Evolutionary conservation across 768 basidiomycete species (phyloP).

Genomic region (Cyathus striatus): DNA sequence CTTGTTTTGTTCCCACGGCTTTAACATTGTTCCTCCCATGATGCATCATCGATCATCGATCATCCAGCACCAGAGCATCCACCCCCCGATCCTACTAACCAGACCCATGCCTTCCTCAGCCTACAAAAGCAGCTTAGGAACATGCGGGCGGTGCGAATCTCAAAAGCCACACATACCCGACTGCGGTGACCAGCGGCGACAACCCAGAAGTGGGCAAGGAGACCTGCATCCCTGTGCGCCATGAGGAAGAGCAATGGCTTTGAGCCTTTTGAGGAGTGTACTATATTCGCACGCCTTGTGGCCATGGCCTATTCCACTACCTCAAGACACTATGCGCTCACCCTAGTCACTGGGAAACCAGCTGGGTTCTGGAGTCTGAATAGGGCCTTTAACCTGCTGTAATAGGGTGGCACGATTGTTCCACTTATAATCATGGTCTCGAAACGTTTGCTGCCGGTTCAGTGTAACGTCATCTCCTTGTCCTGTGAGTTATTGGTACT

Average conservation of each 20-base stretch:
- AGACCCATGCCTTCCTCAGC: conserved; percentile 40
- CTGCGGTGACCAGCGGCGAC: conserved; percentile 70
- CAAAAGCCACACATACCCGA: conserved; percentile 73
- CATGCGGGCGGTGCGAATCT: conserved; percentile 41
- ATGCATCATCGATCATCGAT: too few species aligned
- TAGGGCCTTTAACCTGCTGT: too few species aligned
- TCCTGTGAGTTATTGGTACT: too few species aligned
- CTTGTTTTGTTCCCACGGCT: conserved; percentile 16
- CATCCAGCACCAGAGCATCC: neutral
- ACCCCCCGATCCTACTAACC: conserved; percentile 2
- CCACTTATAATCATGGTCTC: too few species aligned
- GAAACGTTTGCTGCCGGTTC: too few species aligned
- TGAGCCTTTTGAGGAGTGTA: conserved; percentile 73
- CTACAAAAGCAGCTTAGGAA: conserved; percentile 42
- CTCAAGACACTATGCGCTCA: too few species aligned
- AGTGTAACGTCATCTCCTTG: too few species aligned
- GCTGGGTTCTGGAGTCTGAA: too few species aligned
- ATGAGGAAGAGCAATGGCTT: conserved; percentile 74
- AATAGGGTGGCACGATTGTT: too few species aligned
- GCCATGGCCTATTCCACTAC: too few species aligned
- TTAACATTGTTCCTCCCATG: conserved; percentile 5
- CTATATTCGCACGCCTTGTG: too few species aligned
- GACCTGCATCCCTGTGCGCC: conserved; percentile 66
- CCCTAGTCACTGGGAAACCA: too few species aligned
- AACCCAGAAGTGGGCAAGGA: conserved; percentile 76